These are phyloP conservation scores for Zygosaccharomyces pseudobailii DNA, from an alignment of 1,139 yeast genomes.

Conservation along the genomic window DNA sequence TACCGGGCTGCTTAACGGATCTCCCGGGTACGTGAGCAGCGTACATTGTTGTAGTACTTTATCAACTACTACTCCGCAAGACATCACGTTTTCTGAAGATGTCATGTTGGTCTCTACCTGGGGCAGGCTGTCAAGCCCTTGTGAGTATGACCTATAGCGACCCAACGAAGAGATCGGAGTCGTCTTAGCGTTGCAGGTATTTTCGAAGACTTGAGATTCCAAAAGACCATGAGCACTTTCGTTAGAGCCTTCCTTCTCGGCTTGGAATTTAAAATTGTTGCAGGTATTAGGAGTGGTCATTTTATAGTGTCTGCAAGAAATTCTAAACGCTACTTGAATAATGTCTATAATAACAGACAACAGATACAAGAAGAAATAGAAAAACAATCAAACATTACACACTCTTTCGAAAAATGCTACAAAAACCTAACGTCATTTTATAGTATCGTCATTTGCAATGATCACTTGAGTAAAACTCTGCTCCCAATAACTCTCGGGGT, in stretches of 20 bases:
- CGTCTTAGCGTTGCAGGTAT: neutral
- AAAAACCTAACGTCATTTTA: neutral
- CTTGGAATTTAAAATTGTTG: neutral
- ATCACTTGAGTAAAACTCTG: no score
- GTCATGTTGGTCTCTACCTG: neutral
- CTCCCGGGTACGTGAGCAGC: neutral
- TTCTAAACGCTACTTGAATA: neutral
- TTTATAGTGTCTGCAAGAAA: neutral
- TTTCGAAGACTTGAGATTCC: neutral
- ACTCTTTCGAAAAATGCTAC: neutral
- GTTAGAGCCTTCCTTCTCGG: neutral
- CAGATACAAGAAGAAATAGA: neutral
- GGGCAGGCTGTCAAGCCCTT: neutral
- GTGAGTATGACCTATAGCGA: neutral
- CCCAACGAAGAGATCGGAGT: neutral
- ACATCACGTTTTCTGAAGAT: neutral
- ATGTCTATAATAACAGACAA: no score
- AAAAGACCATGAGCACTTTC: neutral
- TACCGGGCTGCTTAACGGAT: neutral
- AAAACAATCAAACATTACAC: neutral
- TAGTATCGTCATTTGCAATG: neutral
- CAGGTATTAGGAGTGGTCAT: neutral
- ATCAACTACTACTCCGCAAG: neutral
- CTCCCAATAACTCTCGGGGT: no score
- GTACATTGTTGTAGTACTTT: constrained; percentile 1